phyloP scores from a whole-genome alignment of 306 rosid genomes.

The Prunus kanzakura region DNA sequence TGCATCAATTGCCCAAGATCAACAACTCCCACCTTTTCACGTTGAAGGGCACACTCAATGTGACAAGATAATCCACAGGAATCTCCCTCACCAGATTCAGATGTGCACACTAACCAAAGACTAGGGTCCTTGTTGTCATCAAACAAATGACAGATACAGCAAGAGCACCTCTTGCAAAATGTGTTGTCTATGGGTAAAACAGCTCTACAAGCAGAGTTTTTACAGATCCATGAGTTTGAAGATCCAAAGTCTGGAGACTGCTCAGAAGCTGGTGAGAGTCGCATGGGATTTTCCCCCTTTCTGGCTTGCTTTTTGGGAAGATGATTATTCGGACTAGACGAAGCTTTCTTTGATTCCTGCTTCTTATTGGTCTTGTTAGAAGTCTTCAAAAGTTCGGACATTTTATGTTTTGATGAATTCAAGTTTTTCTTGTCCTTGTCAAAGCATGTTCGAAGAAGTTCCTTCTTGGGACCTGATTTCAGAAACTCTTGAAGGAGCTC shows the following conservation, averaged over 20 bases:
- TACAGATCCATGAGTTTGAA: conserved; percentile 85
- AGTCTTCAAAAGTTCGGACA: conserved; percentile 55
- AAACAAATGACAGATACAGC: conserved; percentile 93
- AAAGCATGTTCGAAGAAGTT: conserved; percentile 53
- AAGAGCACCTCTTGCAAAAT: conserved; percentile 97
- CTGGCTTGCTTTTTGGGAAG: conserved; percentile 71
- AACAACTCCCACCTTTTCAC: conserved; percentile 89
- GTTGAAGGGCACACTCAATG: conserved; percentile 92
- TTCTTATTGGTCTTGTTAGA: conserved; percentile 63
- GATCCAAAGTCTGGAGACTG: conserved; percentile 67
- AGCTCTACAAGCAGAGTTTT: conserved; percentile 96
- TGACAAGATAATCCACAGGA: conserved; percentile 97
- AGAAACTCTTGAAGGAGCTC: conserved; percentile 72
- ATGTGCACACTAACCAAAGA: conserved; percentile 94
- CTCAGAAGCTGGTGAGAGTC: conserved; percentile 56
- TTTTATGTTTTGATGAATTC: conserved; percentile 45
- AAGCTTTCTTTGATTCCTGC: conserved; percentile 67
- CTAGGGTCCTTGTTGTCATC: conserved; percentile 99
- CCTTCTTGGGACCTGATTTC: conserved; percentile 74
- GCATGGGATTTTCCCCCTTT: conserved; percentile 79
- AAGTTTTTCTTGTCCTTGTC: conserved; percentile 58
- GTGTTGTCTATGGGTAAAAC: conserved; percentile 84
- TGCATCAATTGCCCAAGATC: conserved; percentile 98
- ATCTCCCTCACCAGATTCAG: conserved; percentile 73
- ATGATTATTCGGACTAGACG: conserved; percentile 54